Conservation (phyloP, 768 basidiomycete species). For the Albatrellus ellisii region DNA sequence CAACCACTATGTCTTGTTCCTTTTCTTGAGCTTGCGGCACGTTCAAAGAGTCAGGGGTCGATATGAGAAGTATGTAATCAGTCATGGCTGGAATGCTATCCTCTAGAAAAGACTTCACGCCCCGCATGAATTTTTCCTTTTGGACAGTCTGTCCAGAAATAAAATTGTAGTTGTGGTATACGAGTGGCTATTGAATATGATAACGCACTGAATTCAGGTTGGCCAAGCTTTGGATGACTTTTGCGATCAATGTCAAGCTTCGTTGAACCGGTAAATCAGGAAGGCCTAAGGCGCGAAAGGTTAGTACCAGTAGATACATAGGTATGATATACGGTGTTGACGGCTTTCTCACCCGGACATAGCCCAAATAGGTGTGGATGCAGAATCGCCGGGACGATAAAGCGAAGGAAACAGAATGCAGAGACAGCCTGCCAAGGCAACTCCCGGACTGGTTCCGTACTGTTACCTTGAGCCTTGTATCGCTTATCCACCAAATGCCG, state of each 20-base stretch:
- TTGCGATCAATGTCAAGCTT: constrained; percentile 74
- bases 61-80: constrained; percentile 67
- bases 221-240: constrained; percentile 81
- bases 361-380: constrained; percentile 78
- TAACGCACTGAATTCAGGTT: constrained; percentile 70
- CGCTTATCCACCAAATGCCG: constrained; percentile 60
- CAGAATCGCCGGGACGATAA: constrained; percentile 84
- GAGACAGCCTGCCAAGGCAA: constrained; percentile 76
- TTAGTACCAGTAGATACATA: neutral
- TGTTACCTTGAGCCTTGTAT: constrained; percentile 28
- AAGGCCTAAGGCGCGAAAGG: constrained; percentile 33
- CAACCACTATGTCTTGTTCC: constrained; percentile 19
- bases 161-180: too few species aligned
- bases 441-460: constrained; percentile 33
- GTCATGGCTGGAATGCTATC: constrained; percentile 57
- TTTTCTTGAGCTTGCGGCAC: constrained; percentile 17
- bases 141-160: constrained; percentile 48
- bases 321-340: neutral
- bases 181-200: too few species aligned
- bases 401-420: constrained; percentile 81
- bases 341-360: constrained; percentile 43
- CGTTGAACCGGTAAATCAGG: constrained; percentile 57
- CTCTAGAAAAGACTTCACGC: constrained; percentile 59
- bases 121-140: constrained; percentile 75
- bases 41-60: constrained; percentile 30